Evolutionary conservation across 768 basidiomycete species (phyloP).

Genomic region (Phaeotremella fagi): DNA sequence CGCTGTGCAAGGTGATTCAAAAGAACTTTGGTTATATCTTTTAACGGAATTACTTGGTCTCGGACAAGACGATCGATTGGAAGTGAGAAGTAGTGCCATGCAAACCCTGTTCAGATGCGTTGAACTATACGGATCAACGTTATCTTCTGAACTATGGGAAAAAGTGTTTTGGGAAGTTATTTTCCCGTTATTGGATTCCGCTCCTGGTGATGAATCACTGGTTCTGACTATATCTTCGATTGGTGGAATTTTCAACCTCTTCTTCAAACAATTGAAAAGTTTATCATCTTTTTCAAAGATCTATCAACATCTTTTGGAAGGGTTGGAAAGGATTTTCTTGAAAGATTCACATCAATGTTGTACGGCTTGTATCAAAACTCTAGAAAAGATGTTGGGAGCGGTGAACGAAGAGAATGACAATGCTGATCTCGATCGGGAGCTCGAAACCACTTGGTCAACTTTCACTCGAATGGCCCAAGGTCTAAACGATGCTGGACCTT

Average conservation of each 20-base stretch:
- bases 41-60: constrained; percentile 75
- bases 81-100: constrained; percentile 88
- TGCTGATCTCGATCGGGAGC: too few relatives aligned
- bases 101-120: constrained; percentile 91
- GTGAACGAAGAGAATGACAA: too few relatives aligned
- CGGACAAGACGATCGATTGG: constrained; percentile 73
- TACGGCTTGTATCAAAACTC: constrained; percentile 74
- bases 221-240: constrained; percentile 77
- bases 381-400: constrained; percentile 70
- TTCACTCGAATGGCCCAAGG: constrained; percentile 62
- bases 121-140: constrained; percentile 83
- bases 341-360: constrained; percentile 66
- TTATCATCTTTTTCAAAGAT: constrained; percentile 65
- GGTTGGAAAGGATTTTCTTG: constrained; percentile 67
- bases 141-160: constrained; percentile 79
- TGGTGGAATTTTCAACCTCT: constrained; percentile 76
- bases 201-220: constrained; percentile 76
- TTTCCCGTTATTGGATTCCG: constrained; percentile 64
- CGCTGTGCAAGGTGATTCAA: constrained; percentile 80
- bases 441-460: constrained; percentile 62
- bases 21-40: constrained; percentile 88
- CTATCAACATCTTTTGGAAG: constrained; percentile 69
- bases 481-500: constrained; percentile 47
- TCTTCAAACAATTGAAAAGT: constrained; percentile 68
- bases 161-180: constrained; percentile 86